A percentile compares a stretch with the other conserved stretches of the same genome.
Conservation (phyloP, 441 rosid species). For the Mallotus repandus region DNA sequence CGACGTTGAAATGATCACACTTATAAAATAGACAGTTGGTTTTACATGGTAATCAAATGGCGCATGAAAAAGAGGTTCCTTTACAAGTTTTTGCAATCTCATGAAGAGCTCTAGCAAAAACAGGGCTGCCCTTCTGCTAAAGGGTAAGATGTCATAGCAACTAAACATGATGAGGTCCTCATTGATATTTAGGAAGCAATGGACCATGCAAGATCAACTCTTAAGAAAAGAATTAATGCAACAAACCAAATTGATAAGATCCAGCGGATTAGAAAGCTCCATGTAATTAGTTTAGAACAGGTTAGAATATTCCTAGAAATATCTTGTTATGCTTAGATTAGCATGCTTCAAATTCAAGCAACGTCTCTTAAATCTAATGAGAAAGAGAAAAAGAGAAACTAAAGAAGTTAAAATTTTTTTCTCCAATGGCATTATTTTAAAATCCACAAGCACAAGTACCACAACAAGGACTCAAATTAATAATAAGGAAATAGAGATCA, state of each 20-base stretch:
- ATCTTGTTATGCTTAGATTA: background rate
- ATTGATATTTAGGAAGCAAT: background rate
- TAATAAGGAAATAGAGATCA: background rate
- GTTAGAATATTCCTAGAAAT: background rate
- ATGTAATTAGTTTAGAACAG: background rate
- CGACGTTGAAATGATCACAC: too few relatives aligned
- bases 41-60: constrained; percentile 1
- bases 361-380: background rate
- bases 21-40: background rate
- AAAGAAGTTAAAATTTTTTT: background rate
- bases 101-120: background rate
- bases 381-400: background rate
- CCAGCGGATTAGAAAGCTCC: background rate
- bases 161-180: background rate
- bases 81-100: background rate
- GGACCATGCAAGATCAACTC: background rate
- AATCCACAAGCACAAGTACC: constrained; percentile 5
- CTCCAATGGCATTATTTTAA: background rate
- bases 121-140: background rate
- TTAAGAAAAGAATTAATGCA: background rate
- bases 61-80: background rate
- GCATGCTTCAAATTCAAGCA: background rate
- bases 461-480: background rate
- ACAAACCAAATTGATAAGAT: background rate
- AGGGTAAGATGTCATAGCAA: background rate